Evolutionary conservation across 805 yeast genomes (phyloP).

Genomic region (Candida bentonensis): DNA sequence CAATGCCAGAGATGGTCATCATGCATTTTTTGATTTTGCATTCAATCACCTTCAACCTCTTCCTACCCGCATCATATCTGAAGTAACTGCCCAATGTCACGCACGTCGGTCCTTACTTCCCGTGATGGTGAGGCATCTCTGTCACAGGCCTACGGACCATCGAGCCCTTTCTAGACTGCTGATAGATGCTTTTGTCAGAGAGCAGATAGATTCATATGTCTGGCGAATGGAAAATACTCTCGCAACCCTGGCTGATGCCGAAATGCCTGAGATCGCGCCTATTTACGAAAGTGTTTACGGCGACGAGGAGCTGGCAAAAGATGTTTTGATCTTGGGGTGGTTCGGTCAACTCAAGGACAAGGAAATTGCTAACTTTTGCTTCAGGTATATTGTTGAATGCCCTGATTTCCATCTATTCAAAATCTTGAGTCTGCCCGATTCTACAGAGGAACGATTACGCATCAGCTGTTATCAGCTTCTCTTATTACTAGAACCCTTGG

Average conservation of each 20-base stretch:
- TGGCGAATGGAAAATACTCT: slow-evolving; percentile 48
- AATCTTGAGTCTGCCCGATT: slow-evolving; percentile 47
- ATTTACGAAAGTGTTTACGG: slow-evolving; percentile 43
- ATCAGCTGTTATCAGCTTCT: slow-evolving; percentile 43
- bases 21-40: slow-evolving; percentile 36
- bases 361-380: slow-evolving; percentile 7
- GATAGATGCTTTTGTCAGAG: slow-evolving; percentile 30
- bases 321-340: slow-evolving; percentile 35
- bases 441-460: slow-evolving; percentile 54
- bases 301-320: slow-evolving; percentile 38
- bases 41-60: slow-evolving; percentile 28
- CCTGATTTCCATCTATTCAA: slow-evolving; percentile 29
- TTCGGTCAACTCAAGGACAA: slow-evolving; percentile 18
- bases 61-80: slow-evolving; percentile 16
- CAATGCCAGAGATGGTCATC: slow-evolving; percentile 52
- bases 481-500: slow-evolving; percentile 26
- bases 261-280: slow-evolving; percentile 23
- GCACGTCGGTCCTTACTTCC: slow-evolving; percentile 65
- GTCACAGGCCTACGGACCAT: slow-evolving; percentile 15
- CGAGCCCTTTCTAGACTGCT: slow-evolving; percentile 40
- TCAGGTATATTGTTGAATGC: slow-evolving; percentile 23
- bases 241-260: slow-evolving; percentile 36
- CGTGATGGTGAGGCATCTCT: slow-evolving; percentile 32
- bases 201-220: slow-evolving; percentile 41
- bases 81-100: slow-evolving; percentile 18